Base-by-base conservation (phyloP, 1,284 basidiomycete genomes). In the Fomitiporia mediterranea region DNA sequence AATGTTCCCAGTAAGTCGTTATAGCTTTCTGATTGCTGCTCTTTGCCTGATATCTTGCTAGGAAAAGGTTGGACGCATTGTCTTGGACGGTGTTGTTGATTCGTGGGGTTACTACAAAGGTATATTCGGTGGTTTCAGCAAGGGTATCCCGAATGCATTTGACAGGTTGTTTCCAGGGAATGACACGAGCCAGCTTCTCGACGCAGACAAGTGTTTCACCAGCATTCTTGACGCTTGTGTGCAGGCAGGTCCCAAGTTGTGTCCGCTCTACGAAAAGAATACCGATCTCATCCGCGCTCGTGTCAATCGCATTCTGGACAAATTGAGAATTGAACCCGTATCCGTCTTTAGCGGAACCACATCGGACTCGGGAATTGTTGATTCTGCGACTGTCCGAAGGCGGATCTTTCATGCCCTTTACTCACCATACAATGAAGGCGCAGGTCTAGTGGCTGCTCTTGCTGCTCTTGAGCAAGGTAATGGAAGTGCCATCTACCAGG, bases 1-100 rank as follows among this genome's bases (percentile, higher is more conserved):
- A 5, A 65, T 66, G 61, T 67, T 66, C 54, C 65, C 65, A 59
- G 51, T 53, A 28, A 17, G 51, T 43, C 19, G 21, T 5, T 51
- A n/a, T 30, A 25, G 42, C 23, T 25, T 11, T 47, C 1, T 25
- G 6, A 47, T 2, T 47, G n/a, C 30, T 47, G 8, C 2, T n/a
- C 23, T 2, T 25, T 11, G 3, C 23, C 3, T 47, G 4, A 27
- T 27, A 19, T 27, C 11, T 25, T n/a, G 8, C n/a, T 32, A 21
- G 21, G 21, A 54, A n/a, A 54, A 54, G 9, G 53, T 54, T 15
- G 53, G 27, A 2, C 53, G 53, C 21, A 15, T 54, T 15, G 28
- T 54, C 15, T 32, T 54, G 17, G 53, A 54, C 19, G 53, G 53
- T 25, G 53, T 54, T 11, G 53, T 21, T 6, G 53, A 54, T 28